A percentile compares a stretch with the other conserved stretches of the same genome.
These are phyloP conservation scores for Neurospora pannonica DNA, from an alignment of 495 filamentous ascomycete genomes.

Conservation along the genomic window DNA sequence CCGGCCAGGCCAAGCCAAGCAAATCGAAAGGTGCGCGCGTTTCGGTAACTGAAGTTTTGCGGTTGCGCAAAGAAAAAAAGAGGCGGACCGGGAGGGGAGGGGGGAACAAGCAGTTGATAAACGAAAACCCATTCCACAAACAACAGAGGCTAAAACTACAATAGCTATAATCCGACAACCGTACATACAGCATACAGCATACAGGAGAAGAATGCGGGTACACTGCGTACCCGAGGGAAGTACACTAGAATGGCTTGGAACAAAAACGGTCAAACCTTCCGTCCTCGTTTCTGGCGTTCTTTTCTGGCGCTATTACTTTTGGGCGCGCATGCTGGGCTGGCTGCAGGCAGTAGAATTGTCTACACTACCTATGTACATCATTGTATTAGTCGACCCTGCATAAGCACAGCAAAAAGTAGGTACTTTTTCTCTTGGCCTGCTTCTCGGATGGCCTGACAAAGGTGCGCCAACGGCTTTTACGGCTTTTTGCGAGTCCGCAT, in stretches of 20 bases:
- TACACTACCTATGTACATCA: background rate
- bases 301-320: background rate
- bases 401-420: background rate
- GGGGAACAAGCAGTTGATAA: background rate
- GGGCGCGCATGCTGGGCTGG: background rate
- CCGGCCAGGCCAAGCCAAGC: background rate
- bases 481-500: background rate
- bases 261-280: background rate
- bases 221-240: background rate
- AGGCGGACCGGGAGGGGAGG: background rate
- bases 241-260: background rate
- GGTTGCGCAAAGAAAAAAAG: background rate
- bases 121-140: background rate
- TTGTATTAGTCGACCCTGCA: background rate
- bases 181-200: background rate
- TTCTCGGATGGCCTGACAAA: background rate
- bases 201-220: background rate
- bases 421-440: background rate
- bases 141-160: background rate
- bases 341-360: background rate
- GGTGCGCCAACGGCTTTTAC: background rate
- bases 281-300: background rate
- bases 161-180: background rate
- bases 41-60: background rate
- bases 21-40: background rate